Evolutionary conservation across 2,329 filamentous ascomycete species (phyloP).

Genomic region (Colletotrichum sansevieriae): DNA sequence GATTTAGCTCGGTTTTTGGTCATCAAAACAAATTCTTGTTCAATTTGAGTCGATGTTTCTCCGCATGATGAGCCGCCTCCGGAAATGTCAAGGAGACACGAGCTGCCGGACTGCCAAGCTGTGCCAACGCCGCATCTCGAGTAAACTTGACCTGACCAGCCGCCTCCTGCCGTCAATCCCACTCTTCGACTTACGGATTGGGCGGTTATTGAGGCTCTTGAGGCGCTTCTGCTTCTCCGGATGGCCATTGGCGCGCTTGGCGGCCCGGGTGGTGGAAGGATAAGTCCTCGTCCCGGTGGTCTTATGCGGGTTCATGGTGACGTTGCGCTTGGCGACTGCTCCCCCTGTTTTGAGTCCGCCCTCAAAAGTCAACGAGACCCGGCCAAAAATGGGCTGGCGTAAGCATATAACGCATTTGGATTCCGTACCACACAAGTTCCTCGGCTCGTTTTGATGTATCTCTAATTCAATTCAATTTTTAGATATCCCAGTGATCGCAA

Average conservation of each 20-base stretch:
- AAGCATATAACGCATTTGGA: too few relatives aligned
- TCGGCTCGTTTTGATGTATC: too few relatives aligned
- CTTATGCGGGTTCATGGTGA: conserved; percentile 38
- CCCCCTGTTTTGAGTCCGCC: not conserved
- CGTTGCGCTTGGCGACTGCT: conserved; percentile 16
- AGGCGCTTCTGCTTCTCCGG: not conserved
- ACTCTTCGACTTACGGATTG: not conserved
- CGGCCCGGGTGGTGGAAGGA: conserved; percentile 21
- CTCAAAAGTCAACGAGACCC: too few relatives aligned
- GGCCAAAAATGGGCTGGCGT: too few relatives aligned
- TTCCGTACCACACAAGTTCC: not conserved
- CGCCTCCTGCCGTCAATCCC: not conserved
- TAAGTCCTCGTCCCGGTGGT: conserved; percentile 28
- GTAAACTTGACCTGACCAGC: conserved; percentile 31
- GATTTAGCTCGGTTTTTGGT: too few relatives aligned
- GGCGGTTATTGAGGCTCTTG: conserved; percentile 15
- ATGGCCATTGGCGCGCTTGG: conserved; percentile 36
- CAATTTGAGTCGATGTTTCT: not conserved
- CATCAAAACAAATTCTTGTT: too few relatives aligned
- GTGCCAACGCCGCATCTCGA: conserved; percentile 27
- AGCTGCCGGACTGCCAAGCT: conserved; percentile 34
- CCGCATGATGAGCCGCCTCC: conserved; percentile 23
- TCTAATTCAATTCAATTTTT: too few relatives aligned
- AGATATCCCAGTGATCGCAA: not conserved
- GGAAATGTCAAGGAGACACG: conserved; percentile 33